phyloP scores from a whole-genome alignment of 805 yeast genomes.

The Candida pseudoglaebosa region DNA sequence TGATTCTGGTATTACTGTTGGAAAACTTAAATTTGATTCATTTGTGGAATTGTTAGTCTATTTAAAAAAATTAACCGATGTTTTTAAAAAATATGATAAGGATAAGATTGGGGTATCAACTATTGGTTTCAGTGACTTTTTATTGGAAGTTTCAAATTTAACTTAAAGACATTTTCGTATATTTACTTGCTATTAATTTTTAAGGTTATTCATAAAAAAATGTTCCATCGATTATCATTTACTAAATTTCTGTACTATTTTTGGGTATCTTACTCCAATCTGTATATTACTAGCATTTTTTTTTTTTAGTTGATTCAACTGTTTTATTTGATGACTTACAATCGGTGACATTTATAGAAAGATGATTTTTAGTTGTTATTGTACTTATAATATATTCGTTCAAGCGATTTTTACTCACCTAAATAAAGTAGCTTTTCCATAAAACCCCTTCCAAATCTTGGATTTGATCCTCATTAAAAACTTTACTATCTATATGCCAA shows the following conservation, averaged over 20 bases:
- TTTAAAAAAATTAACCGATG: conserved; percentile 70
- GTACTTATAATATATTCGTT: neutral
- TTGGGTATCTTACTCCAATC: no score
- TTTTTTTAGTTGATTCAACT: no score
- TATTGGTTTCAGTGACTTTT: conserved; percentile 61
- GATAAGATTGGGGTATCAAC: conserved; percentile 73
- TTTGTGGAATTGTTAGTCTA: conserved; percentile 79
- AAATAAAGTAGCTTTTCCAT: conserved; percentile 89
- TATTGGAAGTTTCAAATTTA: conserved; percentile 47
- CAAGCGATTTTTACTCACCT: conserved; percentile 8
- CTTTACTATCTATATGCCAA: conserved; percentile 84
- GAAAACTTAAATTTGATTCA: conserved; percentile 65
- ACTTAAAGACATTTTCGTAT: conserved; percentile 8
- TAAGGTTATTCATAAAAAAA: no score
- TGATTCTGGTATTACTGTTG: conserved; percentile 25
- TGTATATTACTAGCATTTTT: no score
- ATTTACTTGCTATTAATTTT: no score
- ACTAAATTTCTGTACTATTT: no score
- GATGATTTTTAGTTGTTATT: neutral
- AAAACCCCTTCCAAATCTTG: conserved; percentile 93
- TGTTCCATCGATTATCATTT: no score
- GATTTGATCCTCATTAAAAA: conserved; percentile 71
- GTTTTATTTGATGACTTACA: no score
- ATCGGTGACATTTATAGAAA: neutral
- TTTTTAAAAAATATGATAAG: conserved; percentile 71